phyloP scores from a whole-genome alignment of 164 flowering plant genomes.

The Tinospora cordifolia region DNA sequence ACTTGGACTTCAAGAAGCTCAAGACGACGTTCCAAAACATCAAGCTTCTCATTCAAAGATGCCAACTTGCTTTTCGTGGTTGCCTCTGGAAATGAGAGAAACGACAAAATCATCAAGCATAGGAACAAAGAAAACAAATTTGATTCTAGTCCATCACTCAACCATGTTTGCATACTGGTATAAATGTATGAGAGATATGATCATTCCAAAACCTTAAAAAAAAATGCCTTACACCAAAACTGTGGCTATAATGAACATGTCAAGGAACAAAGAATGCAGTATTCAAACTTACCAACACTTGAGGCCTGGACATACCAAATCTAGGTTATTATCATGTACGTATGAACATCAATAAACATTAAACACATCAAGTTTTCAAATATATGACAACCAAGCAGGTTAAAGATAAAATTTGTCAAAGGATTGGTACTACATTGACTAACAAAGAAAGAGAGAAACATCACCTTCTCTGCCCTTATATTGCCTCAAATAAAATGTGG shows the following conservation, averaged over 20 bases:
- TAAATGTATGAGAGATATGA: neutral
- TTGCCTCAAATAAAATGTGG: too few relatives aligned
- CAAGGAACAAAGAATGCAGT: neutral
- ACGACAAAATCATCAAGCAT: neutral
- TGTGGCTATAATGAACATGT: neutral
- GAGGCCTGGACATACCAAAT: too few relatives aligned
- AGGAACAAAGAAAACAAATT: neutral
- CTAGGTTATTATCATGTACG: neutral
- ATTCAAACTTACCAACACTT: too few relatives aligned
- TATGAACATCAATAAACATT: neutral
- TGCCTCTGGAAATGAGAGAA: constrained; percentile 43
- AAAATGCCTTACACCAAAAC: neutral
- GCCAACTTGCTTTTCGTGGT: constrained; percentile 94
- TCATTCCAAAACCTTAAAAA: neutral
- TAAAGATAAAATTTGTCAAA: too few relatives aligned
- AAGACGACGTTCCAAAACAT: constrained; percentile 72
- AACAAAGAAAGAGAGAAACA: too few relatives aligned
- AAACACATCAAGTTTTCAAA: neutral
- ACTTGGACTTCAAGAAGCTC: constrained; percentile 91
- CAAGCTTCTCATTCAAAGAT: constrained; percentile 83
- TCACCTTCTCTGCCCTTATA: too few relatives aligned
- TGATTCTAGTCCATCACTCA: neutral
- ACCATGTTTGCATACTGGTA: neutral
- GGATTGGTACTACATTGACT: too few relatives aligned
- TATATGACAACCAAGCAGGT: neutral